These are phyloP conservation scores for Malassezia yamatoensis DNA, from an alignment of 1,284 basidiomycete genomes.

Conservation along the genomic window DNA sequence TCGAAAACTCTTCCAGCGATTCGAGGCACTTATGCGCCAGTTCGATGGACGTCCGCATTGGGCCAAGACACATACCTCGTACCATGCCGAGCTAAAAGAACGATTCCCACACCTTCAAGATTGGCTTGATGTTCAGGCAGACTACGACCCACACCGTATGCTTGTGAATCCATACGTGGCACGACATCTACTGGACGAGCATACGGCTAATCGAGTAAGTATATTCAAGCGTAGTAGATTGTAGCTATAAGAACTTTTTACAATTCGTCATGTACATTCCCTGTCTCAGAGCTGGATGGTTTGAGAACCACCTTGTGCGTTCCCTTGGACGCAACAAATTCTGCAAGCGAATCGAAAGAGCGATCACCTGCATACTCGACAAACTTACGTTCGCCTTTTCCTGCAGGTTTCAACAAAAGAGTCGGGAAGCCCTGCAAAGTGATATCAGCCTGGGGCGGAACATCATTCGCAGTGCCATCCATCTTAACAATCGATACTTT, in stretches of 20 bases:
- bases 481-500: conserved; percentile 74
- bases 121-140: conserved; percentile 61
- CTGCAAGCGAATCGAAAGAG: conserved; percentile 42
- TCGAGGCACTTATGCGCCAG: conserved; percentile 63
- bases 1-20: conserved; percentile 65
- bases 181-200: conserved; percentile 52
- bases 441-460: conserved; percentile 79
- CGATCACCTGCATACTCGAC: conserved; percentile 56
- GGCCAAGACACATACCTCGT: conserved; percentile 81
- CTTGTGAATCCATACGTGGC: conserved; percentile 57
- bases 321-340: conserved; percentile 40
- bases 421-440: conserved; percentile 72
- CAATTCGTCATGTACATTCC: neutral
- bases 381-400: conserved; percentile 60
- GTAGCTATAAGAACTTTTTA: neutral
- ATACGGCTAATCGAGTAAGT: conserved; percentile 6
- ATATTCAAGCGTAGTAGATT: conserved; percentile 8
- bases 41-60: conserved; percentile 85
- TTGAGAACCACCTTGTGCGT: conserved; percentile 39
- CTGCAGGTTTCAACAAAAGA: conserved; percentile 90
- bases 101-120: conserved; percentile 77
- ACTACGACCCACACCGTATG: conserved; percentile 68
- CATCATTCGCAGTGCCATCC: conserved; percentile 92
- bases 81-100: conserved; percentile 58
- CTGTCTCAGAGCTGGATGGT: neutral